Base-by-base conservation (phyloP, 441 rosid genomes). In the Codiaeum variegatum region DNA sequence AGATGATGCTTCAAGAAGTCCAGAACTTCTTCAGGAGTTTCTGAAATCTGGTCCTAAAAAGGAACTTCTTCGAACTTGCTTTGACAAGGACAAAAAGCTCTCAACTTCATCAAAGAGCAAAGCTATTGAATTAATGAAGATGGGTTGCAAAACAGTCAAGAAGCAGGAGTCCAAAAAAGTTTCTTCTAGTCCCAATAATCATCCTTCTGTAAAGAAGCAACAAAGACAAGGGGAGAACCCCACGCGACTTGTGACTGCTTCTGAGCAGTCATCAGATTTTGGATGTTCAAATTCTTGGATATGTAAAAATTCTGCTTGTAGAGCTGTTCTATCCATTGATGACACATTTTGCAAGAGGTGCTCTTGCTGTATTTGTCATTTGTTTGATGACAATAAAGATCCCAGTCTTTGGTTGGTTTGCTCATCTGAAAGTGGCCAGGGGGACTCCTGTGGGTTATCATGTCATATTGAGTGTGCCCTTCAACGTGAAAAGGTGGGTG, bases 371-470 rank as follows among this genome's bases (percentile, higher is more conserved):
- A 89, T 96, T 60, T 96, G 99, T 75, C 97, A 93, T 81, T 72
- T 77, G 36, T 96, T 90, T 77, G 99, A 96, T 77, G 97, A 93
- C 69, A 96, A 96, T 82, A 96, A 96, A 79, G 99, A 96, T 72
- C 98, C 98, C 13, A 93, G 99, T 80, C 98, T 91, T 52, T 96
- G 99, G 99, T 83, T 96, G 81, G 91, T 89, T 55, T 96, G 99
- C 74, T 77, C 91, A 34, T 83, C 98, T 40, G 99, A 91, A 68
- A 80, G 83, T 62, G 88, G 86, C 62, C 81, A 84, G 74, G 85
- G 78, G 64, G 97, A 88, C 66, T 89, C 90, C 73, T 96, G 99
- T 80, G 97, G 97, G 51, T 73, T 89, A 60, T 91, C 99, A 29
- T 96, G 97, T 82, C 99, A 96, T 58, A 81, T 93, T 60, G 98